Conservation (phyloP, 768 basidiomycete species). For the Pleurotus ostreatus region DNA sequence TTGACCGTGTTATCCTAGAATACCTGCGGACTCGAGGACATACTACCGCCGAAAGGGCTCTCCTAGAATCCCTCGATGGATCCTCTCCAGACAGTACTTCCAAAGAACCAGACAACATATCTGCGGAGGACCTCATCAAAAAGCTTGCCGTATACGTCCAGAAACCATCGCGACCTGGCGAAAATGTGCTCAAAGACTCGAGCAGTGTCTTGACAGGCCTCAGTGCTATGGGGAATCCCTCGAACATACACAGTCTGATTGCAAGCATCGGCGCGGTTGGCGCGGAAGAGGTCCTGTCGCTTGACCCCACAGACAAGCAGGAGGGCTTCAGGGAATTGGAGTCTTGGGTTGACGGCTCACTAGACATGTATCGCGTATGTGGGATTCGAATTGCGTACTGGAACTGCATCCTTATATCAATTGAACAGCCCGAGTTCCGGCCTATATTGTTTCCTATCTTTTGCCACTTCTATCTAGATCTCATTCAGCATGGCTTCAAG, state of each 20-base stretch:
- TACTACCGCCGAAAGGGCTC: constrained; percentile 42
- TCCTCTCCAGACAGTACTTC: constrained; percentile 39
- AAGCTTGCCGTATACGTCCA: constrained; percentile 64
- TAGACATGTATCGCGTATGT: constrained; percentile 83
- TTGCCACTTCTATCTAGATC: constrained; percentile 94
- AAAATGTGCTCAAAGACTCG: constrained; percentile 69
- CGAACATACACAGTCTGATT: constrained; percentile 72
- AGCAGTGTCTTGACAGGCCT: constrained; percentile 65
- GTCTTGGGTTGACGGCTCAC: constrained; percentile 84
- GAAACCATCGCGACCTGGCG: constrained; percentile 61
- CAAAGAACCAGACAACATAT: constrained; percentile 35
- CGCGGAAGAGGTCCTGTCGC: constrained; percentile 75
- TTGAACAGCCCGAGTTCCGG: constrained; percentile 79
- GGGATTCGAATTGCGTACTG: too few relatives aligned
- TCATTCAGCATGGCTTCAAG: constrained; percentile 86
- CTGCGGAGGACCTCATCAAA: constrained; percentile 50
- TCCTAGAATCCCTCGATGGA: constrained; percentile 39
- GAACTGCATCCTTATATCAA: constrained; percentile 20
- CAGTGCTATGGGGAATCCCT: constrained; percentile 62
- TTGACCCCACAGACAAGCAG: constrained; percentile 82
- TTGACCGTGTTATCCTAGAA: constrained; percentile 42
- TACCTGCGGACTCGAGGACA: constrained; percentile 49
- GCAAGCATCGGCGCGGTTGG: constrained; percentile 76
- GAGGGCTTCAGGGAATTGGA: constrained; percentile 85
- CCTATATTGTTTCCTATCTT: constrained; percentile 95